These are phyloP conservation scores for Fusarium gaditjirri DNA, from an alignment of 2,329 filamentous ascomycete genomes.

Conservation along the genomic window DNA sequence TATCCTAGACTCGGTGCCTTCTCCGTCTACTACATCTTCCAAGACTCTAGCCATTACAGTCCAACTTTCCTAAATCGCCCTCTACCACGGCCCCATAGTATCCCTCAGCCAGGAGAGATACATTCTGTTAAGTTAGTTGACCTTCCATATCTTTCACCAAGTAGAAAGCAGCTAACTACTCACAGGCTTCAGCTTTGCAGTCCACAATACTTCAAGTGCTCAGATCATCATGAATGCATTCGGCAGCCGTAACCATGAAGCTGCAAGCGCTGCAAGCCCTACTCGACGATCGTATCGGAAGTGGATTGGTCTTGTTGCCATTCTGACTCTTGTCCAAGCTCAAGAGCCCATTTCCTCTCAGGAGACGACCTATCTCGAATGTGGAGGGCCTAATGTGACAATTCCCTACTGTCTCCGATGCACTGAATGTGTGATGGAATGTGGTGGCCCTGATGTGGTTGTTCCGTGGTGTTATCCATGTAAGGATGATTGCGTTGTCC, in stretches of 20 bases:
- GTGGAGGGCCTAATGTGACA: background rate
- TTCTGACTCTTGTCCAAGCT: background rate
- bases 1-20: accelerated
- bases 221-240: background rate
- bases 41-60: background rate
- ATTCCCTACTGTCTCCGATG: background rate
- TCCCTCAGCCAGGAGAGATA: too few relatives aligned
- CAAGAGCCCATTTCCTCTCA: background rate
- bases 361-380: background rate
- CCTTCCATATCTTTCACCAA: background rate
- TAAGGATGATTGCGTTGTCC: accelerated
- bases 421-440: background rate
- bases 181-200: accelerated
- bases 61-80: background rate
- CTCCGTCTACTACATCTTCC: background rate
- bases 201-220: background rate
- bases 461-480: background rate
- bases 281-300: background rate
- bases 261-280: too few relatives aligned
- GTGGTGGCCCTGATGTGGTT: background rate
- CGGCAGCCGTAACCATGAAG: too few relatives aligned
- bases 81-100: background rate
- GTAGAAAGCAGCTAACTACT: background rate
- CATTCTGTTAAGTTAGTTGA: background rate
- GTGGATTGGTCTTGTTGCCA: background rate